Conservation (phyloP, 2,329 filamentous ascomycete genomes). For the Ascocoryne sarcoides region DNA sequence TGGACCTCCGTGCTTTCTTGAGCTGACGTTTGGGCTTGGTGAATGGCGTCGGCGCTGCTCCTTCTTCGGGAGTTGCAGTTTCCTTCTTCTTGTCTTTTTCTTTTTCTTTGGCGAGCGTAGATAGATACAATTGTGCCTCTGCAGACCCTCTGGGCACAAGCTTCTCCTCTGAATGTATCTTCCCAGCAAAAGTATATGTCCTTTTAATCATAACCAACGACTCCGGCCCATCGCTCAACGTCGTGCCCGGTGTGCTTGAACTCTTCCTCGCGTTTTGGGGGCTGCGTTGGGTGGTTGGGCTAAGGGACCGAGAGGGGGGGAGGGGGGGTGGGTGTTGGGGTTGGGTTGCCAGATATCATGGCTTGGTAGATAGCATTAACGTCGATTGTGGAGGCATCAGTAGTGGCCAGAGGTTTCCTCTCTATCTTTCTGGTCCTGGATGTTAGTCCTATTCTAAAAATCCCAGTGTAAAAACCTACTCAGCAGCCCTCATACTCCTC, state of each 20-base stretch:
- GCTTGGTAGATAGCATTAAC: conserved; percentile 63
- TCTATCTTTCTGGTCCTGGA: conserved; percentile 15
- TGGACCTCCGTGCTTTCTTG: conserved; percentile 39
- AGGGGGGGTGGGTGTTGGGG: conserved; percentile 1
- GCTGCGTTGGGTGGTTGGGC: conserved; percentile 1
- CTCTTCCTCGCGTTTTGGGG: conserved; percentile 4
- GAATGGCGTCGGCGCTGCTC: conserved; percentile 35
- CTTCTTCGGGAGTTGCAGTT: conserved; percentile 18
- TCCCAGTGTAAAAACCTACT: conserved; percentile 36
- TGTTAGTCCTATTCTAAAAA: background rate
- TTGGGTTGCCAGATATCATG: conserved; percentile 44
- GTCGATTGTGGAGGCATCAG: conserved; percentile 49
- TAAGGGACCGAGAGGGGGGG: conserved; percentile 1
- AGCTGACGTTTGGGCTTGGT: conserved; percentile 25
- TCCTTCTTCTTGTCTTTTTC: background rate
- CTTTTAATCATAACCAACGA: conserved; percentile 54
- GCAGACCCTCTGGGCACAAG: conserved; percentile 55
- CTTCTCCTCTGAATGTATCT: conserved; percentile 64
- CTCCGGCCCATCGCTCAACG: conserved; percentile 25
- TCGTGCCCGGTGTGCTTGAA: conserved; percentile 18
- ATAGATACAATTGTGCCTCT: conserved; percentile 56
- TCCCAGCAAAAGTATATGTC: conserved; percentile 67
- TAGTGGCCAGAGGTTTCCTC: conserved; percentile 20
- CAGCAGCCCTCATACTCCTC: conserved; percentile 56
- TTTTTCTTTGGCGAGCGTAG: conserved; percentile 32